phyloP scores from a whole-genome alignment of 805 yeast species.

The Zygosaccharomyces gambellarensis region DNA sequence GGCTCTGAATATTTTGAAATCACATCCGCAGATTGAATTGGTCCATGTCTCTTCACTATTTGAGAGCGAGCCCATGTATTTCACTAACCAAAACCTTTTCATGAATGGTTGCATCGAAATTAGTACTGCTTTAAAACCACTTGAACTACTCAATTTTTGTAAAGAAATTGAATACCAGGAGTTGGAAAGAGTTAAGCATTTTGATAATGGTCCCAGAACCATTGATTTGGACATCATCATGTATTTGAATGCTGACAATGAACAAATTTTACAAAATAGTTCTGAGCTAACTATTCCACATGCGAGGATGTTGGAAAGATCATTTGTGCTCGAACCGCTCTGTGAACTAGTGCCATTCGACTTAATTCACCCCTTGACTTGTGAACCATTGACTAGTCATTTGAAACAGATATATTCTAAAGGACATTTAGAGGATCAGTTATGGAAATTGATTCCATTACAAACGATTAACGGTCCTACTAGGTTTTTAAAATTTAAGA shows the following conservation, averaged over 20 bases:
- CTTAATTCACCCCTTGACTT: constrained; percentile 74
- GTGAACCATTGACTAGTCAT: constrained; percentile 72
- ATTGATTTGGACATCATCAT: constrained; percentile 85
- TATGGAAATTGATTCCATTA: constrained; percentile 49
- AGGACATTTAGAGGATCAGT: constrained; percentile 47
- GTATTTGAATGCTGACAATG: constrained; percentile 39
- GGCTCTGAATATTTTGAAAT: constrained; percentile 45
- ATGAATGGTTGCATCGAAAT: constrained; percentile 76
- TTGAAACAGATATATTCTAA: constrained; percentile 47
- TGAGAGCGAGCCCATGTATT: constrained; percentile 91
- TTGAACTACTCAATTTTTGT: constrained; percentile 52
- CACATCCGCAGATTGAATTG: constrained; percentile 42
- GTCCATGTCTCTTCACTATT: constrained; percentile 69
- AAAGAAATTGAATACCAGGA: constrained; percentile 75
- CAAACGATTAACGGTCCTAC: constrained; percentile 21
- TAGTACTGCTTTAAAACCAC: constrained; percentile 59
- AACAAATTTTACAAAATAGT: constrained; percentile 45
- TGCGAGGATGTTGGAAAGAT: constrained; percentile 77
- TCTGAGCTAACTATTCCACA: constrained; percentile 75
- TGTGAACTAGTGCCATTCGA: constrained; percentile 72
- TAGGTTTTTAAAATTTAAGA: constrained; percentile 26
- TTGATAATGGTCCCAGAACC: constrained; percentile 88
- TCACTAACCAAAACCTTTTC: constrained; percentile 71
- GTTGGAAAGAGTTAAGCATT: constrained; percentile 64
- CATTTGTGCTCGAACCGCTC: constrained; percentile 85